phyloP scores from a whole-genome alignment of 768 basidiomycete genomes.

The Pleurotus citrinopileatus region DNA sequence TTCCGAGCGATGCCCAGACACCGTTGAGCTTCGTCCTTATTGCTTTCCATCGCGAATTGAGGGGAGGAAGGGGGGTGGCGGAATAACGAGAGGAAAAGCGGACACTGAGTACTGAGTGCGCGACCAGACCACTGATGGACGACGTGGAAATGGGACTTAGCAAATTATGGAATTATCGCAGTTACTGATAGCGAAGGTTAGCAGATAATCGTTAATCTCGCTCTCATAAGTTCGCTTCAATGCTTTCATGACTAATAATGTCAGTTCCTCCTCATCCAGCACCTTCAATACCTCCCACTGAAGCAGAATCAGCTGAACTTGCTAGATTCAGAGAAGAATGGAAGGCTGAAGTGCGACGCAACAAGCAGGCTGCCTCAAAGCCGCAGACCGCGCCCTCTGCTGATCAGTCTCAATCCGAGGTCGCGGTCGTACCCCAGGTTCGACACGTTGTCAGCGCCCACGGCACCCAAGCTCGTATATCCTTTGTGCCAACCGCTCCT shows the following conservation, averaged over 20 bases:
- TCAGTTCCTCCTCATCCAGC: not conserved
- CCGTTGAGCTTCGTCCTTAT: slow-evolving; percentile 86
- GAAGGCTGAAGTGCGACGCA: slow-evolving; percentile 59
- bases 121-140: not conserved
- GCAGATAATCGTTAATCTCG: slow-evolving; percentile 3
- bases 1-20: slow-evolving; percentile 78
- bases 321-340: slow-evolving; percentile 69
- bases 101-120: not conserved
- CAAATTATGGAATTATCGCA: not conserved
- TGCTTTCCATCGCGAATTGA: slow-evolving; percentile 58
- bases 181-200: slow-evolving; percentile 7
- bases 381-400: slow-evolving; percentile 7
- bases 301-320: slow-evolving; percentile 59
- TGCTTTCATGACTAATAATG: not conserved
- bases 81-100: slow-evolving; percentile 3
- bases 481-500: not conserved
- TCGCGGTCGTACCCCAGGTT: slow-evolving; percentile 4
- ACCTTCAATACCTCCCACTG: slow-evolving; percentile 17
- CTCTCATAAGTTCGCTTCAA: not conserved
- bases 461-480: not conserved
- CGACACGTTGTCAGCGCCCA: slow-evolving; percentile 5
- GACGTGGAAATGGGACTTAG: slow-evolving; percentile 11
- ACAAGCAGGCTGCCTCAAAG: slow-evolving; percentile 18
- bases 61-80: slow-evolving; percentile 1
- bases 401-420: slow-evolving; percentile 2